A percentile compares a stretch with the other conserved stretches of the same genome.
These are phyloP conservation scores for Syzygium oleosum DNA, from an alignment of 345 rosid genomes.

Conservation along the genomic window DNA sequence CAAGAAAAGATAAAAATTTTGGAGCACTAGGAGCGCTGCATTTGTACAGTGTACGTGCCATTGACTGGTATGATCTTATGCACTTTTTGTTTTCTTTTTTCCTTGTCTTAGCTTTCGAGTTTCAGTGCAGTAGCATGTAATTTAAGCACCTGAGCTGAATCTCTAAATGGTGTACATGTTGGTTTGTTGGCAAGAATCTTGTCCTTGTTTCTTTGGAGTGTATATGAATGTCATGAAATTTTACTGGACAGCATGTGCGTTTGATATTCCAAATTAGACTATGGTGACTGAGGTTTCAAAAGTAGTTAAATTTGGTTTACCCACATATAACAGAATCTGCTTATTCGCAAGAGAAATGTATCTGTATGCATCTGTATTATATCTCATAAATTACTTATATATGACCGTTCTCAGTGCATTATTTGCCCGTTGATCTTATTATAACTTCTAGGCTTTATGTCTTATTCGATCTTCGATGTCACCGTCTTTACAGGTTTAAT, in stretches of 20 bases:
- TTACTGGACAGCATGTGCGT: accelerated
- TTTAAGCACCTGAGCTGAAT: background rate
- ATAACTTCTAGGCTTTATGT: background rate
- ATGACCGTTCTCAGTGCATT: background rate
- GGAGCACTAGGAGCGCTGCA: too few species aligned
- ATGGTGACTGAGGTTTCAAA: background rate
- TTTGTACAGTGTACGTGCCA: too few species aligned
- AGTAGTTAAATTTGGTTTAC: background rate
- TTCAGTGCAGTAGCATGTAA: background rate
- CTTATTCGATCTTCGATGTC: background rate
- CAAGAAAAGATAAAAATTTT: too few species aligned
- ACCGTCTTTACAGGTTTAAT: background rate
- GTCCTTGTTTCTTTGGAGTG: background rate
- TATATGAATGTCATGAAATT: background rate
- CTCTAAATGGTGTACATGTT: background rate
- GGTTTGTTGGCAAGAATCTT: background rate
- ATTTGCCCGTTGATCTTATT: background rate
- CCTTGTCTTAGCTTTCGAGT: too few species aligned
- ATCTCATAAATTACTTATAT: background rate
- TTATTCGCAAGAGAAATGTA: background rate
- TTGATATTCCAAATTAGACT: background rate
- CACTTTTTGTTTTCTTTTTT: too few species aligned
- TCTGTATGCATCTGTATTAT: background rate
- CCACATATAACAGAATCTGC: background rate
- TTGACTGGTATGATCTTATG: too few species aligned